phyloP scores from a whole-genome alignment of 768 basidiomycete species.

The Dioszegia aurantiaca region DNA sequence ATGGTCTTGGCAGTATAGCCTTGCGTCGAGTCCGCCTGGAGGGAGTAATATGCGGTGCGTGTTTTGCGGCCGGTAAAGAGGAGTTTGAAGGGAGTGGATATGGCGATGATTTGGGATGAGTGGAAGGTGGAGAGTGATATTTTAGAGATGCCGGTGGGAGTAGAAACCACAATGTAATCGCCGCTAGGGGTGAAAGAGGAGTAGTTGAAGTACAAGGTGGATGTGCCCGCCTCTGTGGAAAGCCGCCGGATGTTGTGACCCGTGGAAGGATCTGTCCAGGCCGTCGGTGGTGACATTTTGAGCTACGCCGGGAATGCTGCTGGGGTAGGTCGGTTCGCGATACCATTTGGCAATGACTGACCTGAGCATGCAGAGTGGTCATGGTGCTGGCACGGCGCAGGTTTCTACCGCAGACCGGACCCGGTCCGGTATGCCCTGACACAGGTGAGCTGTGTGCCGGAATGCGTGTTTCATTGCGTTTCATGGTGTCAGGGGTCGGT shows the following conservation, averaged over 20 bases:
- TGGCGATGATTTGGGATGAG: slow-evolving; percentile 11
- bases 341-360: no score
- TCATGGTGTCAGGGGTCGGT: no score
- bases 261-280: slow-evolving; percentile 9
- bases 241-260: slow-evolving; percentile 4
- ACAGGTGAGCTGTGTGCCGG: no score
- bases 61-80: slow-evolving; percentile 20
- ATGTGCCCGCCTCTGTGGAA: slow-evolving; percentile 10
- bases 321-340: no score
- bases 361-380: no score
- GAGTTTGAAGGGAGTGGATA: slow-evolving; percentile 17
- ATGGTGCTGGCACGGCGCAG: no score
- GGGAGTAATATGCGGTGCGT: slow-evolving; percentile 19
- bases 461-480: no score
- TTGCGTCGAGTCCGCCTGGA: slow-evolving; percentile 11
- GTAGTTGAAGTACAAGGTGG: slow-evolving; percentile 28
- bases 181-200: slow-evolving; percentile 23
- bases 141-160: slow-evolving; percentile 20
- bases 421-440: no score
- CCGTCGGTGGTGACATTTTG: background rate
- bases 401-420: no score
- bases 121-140: slow-evolving; percentile 8
- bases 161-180: slow-evolving; percentile 21
- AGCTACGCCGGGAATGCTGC: no score
- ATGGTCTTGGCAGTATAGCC: slow-evolving; percentile 15